phyloP scores from a whole-genome alignment of 2,329 filamentous ascomycete genomes.

The Phaeosphaeria sp. region DNA sequence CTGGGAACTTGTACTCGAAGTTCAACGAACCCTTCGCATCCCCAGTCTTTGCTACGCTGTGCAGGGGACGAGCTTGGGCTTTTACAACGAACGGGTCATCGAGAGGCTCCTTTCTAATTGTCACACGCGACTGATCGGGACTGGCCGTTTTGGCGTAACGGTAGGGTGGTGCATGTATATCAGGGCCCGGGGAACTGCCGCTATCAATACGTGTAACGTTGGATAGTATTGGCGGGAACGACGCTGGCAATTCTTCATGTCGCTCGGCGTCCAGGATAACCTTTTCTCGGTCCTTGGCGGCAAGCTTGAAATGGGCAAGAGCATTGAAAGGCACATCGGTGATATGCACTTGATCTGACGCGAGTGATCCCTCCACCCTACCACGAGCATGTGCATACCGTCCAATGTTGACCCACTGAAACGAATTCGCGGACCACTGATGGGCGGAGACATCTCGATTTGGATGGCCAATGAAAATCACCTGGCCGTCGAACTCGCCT shows the following conservation, averaged over 20 bases:
- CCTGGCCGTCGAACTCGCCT: slow-evolving; percentile 48
- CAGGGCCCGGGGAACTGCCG: not conserved
- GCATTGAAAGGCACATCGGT: slow-evolving; percentile 46
- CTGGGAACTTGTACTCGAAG: slow-evolving; percentile 36
- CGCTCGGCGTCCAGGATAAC: slow-evolving; percentile 17
- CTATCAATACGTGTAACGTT: not conserved
- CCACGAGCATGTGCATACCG: slow-evolving; percentile 51
- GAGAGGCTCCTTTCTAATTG: slow-evolving; percentile 17
- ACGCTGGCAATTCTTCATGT: slow-evolving; percentile 3
- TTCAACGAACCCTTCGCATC: slow-evolving; percentile 26
- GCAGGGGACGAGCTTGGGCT: not conserved
- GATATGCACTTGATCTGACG: slow-evolving; percentile 48
- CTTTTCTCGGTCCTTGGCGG: slow-evolving; percentile 48
- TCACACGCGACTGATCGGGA: not conserved
- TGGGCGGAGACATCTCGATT: slow-evolving; percentile 57
- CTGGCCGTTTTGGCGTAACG: not conserved
- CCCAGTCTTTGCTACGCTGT: not conserved
- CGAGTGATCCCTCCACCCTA: slow-evolving; percentile 53
- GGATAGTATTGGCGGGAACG: not conserved
- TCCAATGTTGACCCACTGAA: slow-evolving; percentile 55
- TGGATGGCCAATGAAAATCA: slow-evolving; percentile 56
- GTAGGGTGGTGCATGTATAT: not conserved
- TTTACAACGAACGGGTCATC: slow-evolving; percentile 39
- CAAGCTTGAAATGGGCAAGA: slow-evolving; percentile 51
- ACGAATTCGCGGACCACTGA: slow-evolving; percentile 51